Evolutionary conservation across 2,329 filamentous ascomycete species (phyloP).

Genomic region (Acrodontium crateriforme): DNA sequence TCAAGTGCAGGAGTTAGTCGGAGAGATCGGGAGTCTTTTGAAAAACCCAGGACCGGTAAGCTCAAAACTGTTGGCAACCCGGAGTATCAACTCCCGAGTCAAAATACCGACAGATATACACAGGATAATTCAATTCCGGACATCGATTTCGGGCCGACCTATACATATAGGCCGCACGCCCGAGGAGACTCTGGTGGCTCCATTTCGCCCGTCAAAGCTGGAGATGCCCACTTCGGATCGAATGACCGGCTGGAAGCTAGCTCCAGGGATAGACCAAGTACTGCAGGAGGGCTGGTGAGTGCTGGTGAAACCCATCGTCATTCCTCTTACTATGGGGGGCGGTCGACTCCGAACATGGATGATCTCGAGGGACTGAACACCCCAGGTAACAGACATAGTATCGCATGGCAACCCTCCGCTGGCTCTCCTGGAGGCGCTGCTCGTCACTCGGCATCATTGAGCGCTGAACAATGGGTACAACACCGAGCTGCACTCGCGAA

Average conservation of each 20-base stretch:
- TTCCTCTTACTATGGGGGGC: slow-evolving; percentile 22
- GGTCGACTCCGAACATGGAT: slow-evolving; percentile 13
- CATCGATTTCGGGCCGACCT: slow-evolving; percentile 77
- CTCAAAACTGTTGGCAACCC: slow-evolving; percentile 59
- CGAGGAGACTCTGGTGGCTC: slow-evolving; percentile 44
- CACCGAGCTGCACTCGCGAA: slow-evolving; percentile 50
- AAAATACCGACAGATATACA: slow-evolving; percentile 12
- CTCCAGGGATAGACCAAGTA: slow-evolving; percentile 10
- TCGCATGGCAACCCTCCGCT: slow-evolving; percentile 68
- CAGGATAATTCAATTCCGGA: slow-evolving; percentile 21
- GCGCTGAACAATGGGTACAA: slow-evolving; percentile 71
- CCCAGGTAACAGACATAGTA: slow-evolving; percentile 45
- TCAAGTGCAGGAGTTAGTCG: slow-evolving; percentile 24
- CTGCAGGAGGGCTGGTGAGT: slow-evolving; percentile 3
- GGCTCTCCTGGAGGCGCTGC: slow-evolving; percentile 34
- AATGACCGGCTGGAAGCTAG: slow-evolving; percentile 13
- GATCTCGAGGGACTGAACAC: slow-evolving; percentile 22
- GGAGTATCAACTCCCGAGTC: slow-evolving; percentile 18
- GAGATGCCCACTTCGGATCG: slow-evolving; percentile 13
- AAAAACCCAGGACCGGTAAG: slow-evolving; percentile 63
- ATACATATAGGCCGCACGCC: slow-evolving; percentile 47
- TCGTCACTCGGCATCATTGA: slow-evolving; percentile 41
- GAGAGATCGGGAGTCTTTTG: slow-evolving; percentile 36
- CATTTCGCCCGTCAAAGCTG: slow-evolving; percentile 32
- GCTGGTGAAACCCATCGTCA: slow-evolving; percentile 17